These are phyloP conservation scores for Datura wrightii DNA, from an alignment of 257 asterid genomes.

Conservation along the genomic window DNA sequence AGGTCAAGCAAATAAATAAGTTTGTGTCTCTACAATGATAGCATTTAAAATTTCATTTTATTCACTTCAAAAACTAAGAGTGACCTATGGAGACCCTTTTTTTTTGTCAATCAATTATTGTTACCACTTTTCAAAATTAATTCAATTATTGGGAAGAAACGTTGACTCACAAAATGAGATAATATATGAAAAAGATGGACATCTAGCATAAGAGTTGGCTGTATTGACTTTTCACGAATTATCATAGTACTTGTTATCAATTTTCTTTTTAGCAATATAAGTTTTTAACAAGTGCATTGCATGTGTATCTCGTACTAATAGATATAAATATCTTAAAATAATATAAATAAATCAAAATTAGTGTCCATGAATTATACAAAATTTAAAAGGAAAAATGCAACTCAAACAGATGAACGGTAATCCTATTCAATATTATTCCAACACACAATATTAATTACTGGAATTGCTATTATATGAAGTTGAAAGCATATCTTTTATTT, in stretches of 20 bases:
- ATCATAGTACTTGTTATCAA: not conserved
- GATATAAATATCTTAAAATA: no score
- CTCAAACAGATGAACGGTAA: no score
- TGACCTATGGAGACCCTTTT: not conserved
- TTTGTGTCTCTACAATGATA: not conserved
- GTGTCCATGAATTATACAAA: no score
- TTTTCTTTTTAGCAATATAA: no score
- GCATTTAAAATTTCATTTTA: not conserved
- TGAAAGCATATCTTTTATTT: no score
- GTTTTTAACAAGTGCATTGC: no score
- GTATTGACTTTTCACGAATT: not conserved
- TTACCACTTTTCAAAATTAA: slow-evolving; percentile 11
- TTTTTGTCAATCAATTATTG: slow-evolving; percentile 13
- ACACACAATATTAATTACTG: no score
- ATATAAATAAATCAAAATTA: no score
- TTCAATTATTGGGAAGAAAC: slow-evolving; percentile 22
- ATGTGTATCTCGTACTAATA: no score
- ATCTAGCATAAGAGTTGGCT: not conserved
- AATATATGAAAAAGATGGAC: not conserved
- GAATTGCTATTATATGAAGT: no score
- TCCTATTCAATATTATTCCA: no score
- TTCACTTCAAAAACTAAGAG: not conserved
- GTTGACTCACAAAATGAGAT: slow-evolving; percentile 26
- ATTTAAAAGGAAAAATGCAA: no score
- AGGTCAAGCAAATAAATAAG: not conserved